A percentile compares a stretch with the other conserved stretches of the same genome.
phyloP scores from a whole-genome alignment of 1,284 basidiomycete genomes.

The Marasmius tenuissimus region DNA sequence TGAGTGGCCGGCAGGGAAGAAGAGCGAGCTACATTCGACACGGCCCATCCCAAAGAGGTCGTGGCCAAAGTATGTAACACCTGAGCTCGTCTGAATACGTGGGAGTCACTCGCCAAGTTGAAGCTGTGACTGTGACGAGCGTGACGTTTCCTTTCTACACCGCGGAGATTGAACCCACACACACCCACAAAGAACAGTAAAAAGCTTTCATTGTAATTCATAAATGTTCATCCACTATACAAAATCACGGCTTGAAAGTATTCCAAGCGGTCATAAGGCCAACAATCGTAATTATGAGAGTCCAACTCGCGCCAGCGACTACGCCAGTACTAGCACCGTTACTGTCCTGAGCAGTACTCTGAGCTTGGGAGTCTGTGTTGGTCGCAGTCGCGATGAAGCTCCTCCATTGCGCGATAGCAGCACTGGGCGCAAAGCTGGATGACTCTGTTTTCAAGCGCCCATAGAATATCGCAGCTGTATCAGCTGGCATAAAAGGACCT shows the following conservation, averaged over 20 bases:
- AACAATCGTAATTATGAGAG: neutral
- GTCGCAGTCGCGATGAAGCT: neutral
- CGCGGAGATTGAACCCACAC: neutral
- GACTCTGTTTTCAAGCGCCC: constrained; percentile 1
- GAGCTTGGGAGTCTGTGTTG: neutral
- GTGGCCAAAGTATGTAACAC: no score
- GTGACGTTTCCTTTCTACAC: no score
- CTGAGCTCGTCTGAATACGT: no score
- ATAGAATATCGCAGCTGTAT: constrained; percentile 14
- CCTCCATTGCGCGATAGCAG: neutral
- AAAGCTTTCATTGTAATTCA: neutral
- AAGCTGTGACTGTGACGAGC: no score
- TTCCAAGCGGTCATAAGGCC: neutral
- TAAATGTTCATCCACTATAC: neutral
- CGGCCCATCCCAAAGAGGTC: no score
- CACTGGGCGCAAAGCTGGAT: neutral
- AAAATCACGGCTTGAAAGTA: neutral
- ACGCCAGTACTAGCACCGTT: neutral
- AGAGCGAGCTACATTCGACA: no score
- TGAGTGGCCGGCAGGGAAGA: no score
- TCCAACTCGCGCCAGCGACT: neutral
- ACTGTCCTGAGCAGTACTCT: neutral
- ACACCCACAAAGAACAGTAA: neutral
- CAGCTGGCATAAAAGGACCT: constrained; percentile 10
- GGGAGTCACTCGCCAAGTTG: no score